phyloP scores from a whole-genome alignment of 192 early-diverging fungal genomes.

The Coemansia aciculifera region DNA sequence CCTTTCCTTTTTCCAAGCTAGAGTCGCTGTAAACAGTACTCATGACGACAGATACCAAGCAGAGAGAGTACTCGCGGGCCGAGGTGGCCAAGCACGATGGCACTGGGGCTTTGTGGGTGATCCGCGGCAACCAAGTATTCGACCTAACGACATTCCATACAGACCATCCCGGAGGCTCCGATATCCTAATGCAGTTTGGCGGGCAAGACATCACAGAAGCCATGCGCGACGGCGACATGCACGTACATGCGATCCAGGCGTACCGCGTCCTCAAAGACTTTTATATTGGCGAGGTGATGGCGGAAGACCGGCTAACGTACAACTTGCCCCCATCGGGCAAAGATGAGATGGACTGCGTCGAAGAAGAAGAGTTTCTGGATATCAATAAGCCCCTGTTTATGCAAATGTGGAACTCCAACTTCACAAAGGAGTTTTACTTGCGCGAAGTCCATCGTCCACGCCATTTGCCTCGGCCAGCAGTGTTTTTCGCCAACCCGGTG shows the following conservation, averaged over 20 bases:
- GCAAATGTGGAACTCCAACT: conserved; percentile 76
- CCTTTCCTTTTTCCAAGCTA: neutral
- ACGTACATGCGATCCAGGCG: conserved; percentile 79
- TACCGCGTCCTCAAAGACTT: conserved; percentile 87
- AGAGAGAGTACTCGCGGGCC: conserved; percentile 58
- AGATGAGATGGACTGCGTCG: conserved; percentile 55
- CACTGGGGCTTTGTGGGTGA: conserved; percentile 76
- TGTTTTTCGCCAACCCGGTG: conserved; percentile 73
- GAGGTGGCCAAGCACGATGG: conserved; percentile 78
- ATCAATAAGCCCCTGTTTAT: conserved; percentile 74
- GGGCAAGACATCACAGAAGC: conserved; percentile 80
- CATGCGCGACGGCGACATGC: conserved; percentile 75
- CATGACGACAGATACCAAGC: conserved; percentile 19
- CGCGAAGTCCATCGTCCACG: conserved; percentile 90
- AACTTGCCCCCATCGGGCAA: conserved; percentile 52
- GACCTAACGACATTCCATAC: conserved; percentile 83
- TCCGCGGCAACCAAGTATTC: conserved; percentile 78
- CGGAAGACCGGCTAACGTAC: conserved; percentile 53
- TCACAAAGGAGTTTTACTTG: conserved; percentile 81
- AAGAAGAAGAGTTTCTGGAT: conserved; percentile 76
- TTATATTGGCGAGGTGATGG: conserved; percentile 66
- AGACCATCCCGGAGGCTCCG: conserved; percentile 94
- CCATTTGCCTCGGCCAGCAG: conserved; percentile 72
- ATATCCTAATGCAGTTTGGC: conserved; percentile 82
- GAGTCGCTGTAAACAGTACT: neutral